phyloP scores from a whole-genome alignment of 139 green algal species.

The Tetraselmis chui region DNA sequence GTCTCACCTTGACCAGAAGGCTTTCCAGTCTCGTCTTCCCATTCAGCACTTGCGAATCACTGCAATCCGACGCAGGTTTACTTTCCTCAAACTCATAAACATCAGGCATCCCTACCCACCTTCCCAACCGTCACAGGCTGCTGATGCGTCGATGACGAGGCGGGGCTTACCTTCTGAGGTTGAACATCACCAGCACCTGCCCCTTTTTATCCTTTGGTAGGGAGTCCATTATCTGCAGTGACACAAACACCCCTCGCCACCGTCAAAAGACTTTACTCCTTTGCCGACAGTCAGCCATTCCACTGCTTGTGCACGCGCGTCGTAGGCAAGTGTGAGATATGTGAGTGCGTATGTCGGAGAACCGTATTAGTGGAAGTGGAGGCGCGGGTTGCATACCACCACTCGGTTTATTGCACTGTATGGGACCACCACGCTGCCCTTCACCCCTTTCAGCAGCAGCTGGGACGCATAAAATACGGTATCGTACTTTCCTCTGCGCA shows the following conservation, averaged over 20 bases:
- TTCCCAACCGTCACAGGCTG: no score
- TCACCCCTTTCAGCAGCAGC: background rate
- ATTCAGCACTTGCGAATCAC: background rate
- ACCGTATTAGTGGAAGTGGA: background rate
- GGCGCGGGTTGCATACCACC: background rate
- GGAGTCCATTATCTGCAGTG: background rate
- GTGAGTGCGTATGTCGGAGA: background rate
- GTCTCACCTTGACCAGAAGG: background rate
- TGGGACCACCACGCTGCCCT: background rate
- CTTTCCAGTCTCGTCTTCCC: background rate
- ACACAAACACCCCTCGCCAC: background rate
- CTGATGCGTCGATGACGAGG: no score
- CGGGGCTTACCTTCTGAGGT: background rate
- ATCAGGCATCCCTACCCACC: no score
- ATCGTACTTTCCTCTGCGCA: background rate
- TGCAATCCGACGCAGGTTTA: no score
- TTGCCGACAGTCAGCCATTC: no score
- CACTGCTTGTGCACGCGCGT: no score
- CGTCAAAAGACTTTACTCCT: background rate
- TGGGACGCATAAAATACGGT: background rate
- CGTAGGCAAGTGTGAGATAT: background rate
- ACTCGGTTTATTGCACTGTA: background rate
- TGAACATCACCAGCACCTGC: background rate
- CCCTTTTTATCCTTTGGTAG: background rate
- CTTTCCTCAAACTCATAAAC: no score